Evolutionary conservation across 441 rosid genomes (phyloP), one percentile per base, ranked within the genome.

Genomic region (Adansonia grandidieri): DNA sequence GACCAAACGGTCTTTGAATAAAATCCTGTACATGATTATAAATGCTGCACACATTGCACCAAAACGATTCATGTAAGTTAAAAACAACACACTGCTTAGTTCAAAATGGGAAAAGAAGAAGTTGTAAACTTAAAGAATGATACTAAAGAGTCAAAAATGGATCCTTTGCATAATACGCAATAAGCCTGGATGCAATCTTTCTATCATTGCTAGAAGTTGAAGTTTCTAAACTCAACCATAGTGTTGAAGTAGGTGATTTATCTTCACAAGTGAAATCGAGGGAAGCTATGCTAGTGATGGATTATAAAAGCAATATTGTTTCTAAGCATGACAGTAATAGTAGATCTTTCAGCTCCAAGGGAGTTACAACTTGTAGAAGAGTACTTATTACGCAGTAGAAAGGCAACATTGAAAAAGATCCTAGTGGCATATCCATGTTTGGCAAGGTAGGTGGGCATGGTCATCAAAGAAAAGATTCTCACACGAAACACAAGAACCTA

Each of bases 1-100:
- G 77, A 66, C 88, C 88, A 75, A 81, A 80, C 61, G 86, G 71
- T 87, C 91, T 88, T 82, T 73, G 80, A 6, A 82, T 84, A 32
- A 90, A 87, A 32, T 87, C 93, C 42, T 88, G 93, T 67, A 85
- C 62, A 78, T 95, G 97, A 77, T 90, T 95, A 83, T 95, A 92
- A 70, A 89, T 93, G 91, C 99, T 93, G 96, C 77, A 83, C 54
- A 47, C 78, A 82, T 51, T 50, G 75, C 77, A 83, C 69, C 60
- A 75, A 70, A 76, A 77, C 15, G 40, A 63, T 8, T 8, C 7
- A 71, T 15, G 77, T 64, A 50, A 70, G 72, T 56, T 10, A 44
- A 66, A 37, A 32, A 28, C 40, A 32, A 32, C 40, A 32, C 40
- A 32, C 3, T 32, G 44, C 22, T 37, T 70, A 22, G 32, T 75